Evolutionary conservation across 768 basidiomycete genomes (phyloP).

Genomic region (Hygrocybe punicea): DNA sequence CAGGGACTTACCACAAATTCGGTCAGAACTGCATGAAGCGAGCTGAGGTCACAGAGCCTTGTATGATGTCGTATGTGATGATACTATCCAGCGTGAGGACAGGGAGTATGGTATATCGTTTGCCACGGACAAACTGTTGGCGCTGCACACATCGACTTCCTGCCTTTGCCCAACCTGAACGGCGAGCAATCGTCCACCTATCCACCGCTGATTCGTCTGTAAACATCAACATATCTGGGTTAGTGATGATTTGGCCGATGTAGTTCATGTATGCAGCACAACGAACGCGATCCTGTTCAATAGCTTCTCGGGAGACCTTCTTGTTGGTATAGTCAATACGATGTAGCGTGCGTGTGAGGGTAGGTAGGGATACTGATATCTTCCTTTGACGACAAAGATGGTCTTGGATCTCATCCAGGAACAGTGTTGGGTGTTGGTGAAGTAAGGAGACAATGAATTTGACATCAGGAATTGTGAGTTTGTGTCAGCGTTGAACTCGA

Average conservation of each 20-base stretch:
- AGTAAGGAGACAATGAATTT: neutral
- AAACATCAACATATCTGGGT: conserved; percentile 11
- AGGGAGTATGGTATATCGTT: conserved; percentile 28
- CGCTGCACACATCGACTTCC: conserved; percentile 22
- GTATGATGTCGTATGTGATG: conserved; percentile 30
- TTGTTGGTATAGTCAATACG: neutral
- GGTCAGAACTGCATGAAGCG: conserved; percentile 29
- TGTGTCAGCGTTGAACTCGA: too few relatives aligned
- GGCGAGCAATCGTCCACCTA: conserved; percentile 18
- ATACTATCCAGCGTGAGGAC: conserved; percentile 26
- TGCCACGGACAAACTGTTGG: conserved; percentile 21
- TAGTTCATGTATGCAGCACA: neutral
- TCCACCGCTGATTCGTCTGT: conserved; percentile 29
- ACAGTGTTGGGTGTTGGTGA: neutral
- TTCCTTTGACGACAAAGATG: neutral
- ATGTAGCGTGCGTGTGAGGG: neutral
- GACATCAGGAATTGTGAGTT: too few relatives aligned
- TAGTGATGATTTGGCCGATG: neutral
- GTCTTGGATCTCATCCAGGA: conserved; percentile 4
- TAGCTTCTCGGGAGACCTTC: neutral
- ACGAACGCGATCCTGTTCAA: neutral
- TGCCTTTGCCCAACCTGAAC: conserved; percentile 12
- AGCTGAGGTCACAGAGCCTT: conserved; percentile 34
- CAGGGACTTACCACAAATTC: conserved; percentile 24
- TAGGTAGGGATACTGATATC: neutral